Conservation (phyloP, 106 monocot species). For the Dendrobium officinale region DNA sequence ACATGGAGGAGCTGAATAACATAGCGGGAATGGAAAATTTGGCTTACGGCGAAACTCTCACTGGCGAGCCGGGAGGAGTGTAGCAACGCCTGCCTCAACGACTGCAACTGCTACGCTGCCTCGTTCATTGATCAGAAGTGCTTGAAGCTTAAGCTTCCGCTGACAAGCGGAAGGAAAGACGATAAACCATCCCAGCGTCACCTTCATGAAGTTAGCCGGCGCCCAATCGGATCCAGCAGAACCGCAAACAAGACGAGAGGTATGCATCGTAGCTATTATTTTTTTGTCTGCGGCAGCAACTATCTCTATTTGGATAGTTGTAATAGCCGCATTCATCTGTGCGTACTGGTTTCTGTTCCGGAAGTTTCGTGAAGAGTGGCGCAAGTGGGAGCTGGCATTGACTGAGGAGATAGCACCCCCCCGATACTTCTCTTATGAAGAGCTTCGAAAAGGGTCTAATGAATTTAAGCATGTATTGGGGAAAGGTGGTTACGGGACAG, state of each 20-base stretch:
- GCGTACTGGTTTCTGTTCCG: not conserved
- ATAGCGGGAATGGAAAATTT: not conserved
- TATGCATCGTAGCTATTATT: not conserved
- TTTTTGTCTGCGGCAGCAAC: not conserved
- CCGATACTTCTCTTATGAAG: constrained; percentile 19
- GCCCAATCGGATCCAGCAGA: not conserved
- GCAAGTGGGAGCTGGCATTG: not conserved
- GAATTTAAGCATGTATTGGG: constrained; percentile 18
- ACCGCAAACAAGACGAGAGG: not conserved
- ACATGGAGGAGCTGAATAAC: not conserved
- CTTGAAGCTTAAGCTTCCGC: constrained; percentile 2
- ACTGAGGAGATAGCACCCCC: not conserved
- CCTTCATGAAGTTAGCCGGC: not conserved
- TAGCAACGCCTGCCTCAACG: not conserved
- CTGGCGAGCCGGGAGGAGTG: not conserved
- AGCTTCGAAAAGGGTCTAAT: constrained; percentile 12
- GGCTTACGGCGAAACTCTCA: not conserved
- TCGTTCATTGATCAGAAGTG: not conserved
- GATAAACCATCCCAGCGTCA: not conserved
- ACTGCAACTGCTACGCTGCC: constrained; percentile 2
- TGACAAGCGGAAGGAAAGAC: not conserved
- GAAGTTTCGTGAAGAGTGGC: not conserved
- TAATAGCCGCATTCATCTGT: not conserved
- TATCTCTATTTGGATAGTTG: not conserved
- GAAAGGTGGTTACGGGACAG: constrained; percentile 20